Conservation (phyloP, 2,329 filamentous ascomycete species). For the Elsinoe arachidis region DNA sequence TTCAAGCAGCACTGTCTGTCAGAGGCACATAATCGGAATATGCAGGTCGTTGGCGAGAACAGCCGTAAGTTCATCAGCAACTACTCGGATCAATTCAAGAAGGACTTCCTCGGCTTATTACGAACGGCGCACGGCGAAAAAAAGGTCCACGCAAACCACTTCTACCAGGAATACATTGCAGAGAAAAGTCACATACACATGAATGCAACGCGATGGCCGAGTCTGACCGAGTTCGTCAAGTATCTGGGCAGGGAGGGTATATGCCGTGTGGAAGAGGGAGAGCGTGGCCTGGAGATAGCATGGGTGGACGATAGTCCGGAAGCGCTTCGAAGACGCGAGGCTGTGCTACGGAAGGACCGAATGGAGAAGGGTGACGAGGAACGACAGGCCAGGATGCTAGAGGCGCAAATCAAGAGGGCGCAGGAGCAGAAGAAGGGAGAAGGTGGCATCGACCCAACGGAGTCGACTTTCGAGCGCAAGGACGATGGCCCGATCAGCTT, state of each 20-base stretch:
- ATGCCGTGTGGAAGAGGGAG: constrained; percentile 80
- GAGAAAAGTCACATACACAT: constrained; percentile 86
- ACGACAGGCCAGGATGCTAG: constrained; percentile 71
- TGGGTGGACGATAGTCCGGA: constrained; percentile 93
- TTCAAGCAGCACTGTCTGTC: constrained; percentile 75
- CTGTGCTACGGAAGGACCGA: constrained; percentile 71
- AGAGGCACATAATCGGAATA: constrained; percentile 82
- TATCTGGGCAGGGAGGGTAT: constrained; percentile 77
- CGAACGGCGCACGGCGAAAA: constrained; percentile 86
- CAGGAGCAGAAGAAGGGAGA: constrained; percentile 51
- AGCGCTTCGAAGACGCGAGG: constrained; percentile 69
- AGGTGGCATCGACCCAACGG: constrained; percentile 37
- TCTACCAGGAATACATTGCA: constrained; percentile 89
- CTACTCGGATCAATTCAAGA: constrained; percentile 71
- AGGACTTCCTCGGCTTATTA: constrained; percentile 69
- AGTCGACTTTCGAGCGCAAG: constrained; percentile 15
- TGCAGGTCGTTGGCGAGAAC: constrained; percentile 80
- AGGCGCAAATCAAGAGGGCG: constrained; percentile 74
- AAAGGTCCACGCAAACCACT: constrained; percentile 76
- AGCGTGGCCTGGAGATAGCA: constrained; percentile 74
- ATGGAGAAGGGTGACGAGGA: constrained; percentile 89
- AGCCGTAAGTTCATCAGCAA: constrained; percentile 74
- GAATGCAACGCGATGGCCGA: constrained; percentile 86
- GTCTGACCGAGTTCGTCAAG: constrained; percentile 83
- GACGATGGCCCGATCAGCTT: constrained; percentile 28